Base-by-base conservation (phyloP, 441 rosid genomes). In the Populus trichocarpa region DNA sequence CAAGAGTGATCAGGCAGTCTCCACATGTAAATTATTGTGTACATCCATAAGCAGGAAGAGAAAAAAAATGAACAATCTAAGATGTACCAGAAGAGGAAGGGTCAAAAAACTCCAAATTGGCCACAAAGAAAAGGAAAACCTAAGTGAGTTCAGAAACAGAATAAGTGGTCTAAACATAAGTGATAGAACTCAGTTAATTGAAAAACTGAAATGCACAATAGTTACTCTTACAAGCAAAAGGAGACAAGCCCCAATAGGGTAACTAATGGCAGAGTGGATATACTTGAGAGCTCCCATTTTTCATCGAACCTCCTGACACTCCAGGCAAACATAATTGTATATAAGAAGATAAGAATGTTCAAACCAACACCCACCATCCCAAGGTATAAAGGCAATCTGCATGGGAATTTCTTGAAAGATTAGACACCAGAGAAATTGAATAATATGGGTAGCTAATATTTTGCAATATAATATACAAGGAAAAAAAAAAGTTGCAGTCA, bases 81-180 rank as follows among this genome's bases (percentile, higher is more conserved):
- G n/a, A 74, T 73, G 25, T 91, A 94, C 98, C 97, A 94, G 88
- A 81, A 93, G 97, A 78, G 99, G 99, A 74, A 96, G 88, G 79
- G 97, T 90, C 91, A 96, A 86, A 89, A 96, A 90, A 71, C 99
- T 87, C 97, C 98, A 96, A 78, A 96, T 91, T 36, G 98, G 98
- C 99, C 99, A 96, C 77, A 96, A 74, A 75, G 99, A 90, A 84
- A 87, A 90, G 50, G 90, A 86, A 66, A 96, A 86, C 88, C 99
- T 93, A 88, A 83, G 80, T 16, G 68, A 65, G 79, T 80, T 75
- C 81, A 72, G 70, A 75, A 79, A 66, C 75, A 23, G 67, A 70
- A 77, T 63, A 25, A 64, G 69, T 16, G 72, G 76, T 76, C 73
- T 66, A 35, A 20, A 69, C 11, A 57, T n/a, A 81, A 50, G 70